Percentiles rank a stretch among this genome's conserved stretches.
These are phyloP conservation scores for Brettanomyces custersianus DNA, from an alignment of 805 yeast genomes.

Conservation along the genomic window DNA sequence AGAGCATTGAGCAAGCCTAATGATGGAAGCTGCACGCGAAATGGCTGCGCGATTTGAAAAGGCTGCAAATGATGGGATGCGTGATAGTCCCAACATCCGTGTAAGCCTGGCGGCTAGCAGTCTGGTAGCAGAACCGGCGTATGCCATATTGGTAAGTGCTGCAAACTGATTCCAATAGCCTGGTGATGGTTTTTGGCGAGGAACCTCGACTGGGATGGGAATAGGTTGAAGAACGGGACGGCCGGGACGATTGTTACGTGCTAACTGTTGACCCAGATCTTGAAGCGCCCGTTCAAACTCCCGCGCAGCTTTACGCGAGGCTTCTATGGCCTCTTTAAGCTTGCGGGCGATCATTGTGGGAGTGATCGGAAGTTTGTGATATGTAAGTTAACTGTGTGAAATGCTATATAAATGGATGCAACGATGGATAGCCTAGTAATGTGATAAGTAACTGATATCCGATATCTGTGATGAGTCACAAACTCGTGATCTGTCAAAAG, in stretches of 20 bases:
- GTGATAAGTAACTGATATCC: too few species aligned
- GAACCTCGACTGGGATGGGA: constrained; percentile 30
- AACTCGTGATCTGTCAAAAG: too few species aligned
- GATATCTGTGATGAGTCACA: too few species aligned
- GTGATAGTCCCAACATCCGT: too few species aligned
- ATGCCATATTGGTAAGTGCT: constrained; percentile 1
- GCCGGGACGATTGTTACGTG: constrained; percentile 20
- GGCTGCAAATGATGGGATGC: background rate
- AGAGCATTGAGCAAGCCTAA: background rate
- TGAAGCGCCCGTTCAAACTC: constrained; percentile 39
- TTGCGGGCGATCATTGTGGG: constrained; percentile 5
- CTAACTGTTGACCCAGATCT: constrained; percentile 33
- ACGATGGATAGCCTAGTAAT: too few species aligned
- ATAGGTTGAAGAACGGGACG: constrained; percentile 26
- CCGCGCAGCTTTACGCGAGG: constrained; percentile 36
- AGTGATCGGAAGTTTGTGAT: background rate
- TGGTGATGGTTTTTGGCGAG: constrained; percentile 10
- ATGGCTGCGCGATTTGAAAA: too few species aligned
- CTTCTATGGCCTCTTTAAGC: constrained; percentile 36
- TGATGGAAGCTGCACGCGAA: background rate
- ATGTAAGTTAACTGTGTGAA: too few species aligned
- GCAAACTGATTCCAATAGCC: constrained; percentile 20
- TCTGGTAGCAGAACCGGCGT: constrained; percentile 1
- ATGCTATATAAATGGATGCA: too few species aligned
- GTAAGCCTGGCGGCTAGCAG: background rate